Evolutionary conservation across 352 stramenopile species (phyloP).

Genomic region (Globisporangium alternatum): DNA sequence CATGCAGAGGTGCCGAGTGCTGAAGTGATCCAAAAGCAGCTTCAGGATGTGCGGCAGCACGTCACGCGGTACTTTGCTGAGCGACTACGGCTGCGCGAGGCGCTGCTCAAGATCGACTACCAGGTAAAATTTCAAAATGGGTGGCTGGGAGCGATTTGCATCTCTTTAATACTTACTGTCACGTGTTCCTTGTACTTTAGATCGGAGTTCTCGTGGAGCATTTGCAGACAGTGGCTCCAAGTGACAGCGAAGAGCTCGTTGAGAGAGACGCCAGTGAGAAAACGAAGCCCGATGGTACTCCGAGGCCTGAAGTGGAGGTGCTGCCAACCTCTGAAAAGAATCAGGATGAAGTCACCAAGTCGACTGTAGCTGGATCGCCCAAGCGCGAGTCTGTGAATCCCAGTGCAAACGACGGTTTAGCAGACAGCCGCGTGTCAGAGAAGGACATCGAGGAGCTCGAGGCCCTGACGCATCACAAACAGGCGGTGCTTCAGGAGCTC

Average conservation of each 20-base stretch:
- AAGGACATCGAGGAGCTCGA: constrained; percentile 3
- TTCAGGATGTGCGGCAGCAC: constrained; percentile 53
- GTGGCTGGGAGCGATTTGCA: background rate
- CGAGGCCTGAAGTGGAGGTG: constrained; percentile 5
- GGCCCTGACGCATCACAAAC: background rate
- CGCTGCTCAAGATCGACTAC: constrained; percentile 78
- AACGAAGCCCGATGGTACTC: background rate
- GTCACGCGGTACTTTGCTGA: constrained; percentile 88
- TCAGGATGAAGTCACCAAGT: background rate
- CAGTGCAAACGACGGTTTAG: background rate
- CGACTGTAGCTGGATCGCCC: background rate
- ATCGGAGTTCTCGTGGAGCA: constrained; percentile 1
- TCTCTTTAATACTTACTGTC: background rate
- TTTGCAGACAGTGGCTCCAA: background rate
- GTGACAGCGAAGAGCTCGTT: background rate
- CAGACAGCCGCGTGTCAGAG: background rate
- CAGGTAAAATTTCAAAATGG: constrained; percentile 28
- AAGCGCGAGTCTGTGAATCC: background rate
- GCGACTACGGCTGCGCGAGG: constrained; percentile 68
- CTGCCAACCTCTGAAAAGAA: background rate
- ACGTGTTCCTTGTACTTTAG: background rate
- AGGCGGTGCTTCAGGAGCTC: constrained; percentile 5
- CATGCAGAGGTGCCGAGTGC: background rate
- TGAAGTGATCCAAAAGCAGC: constrained; percentile 6
- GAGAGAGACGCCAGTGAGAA: background rate